Conservation (phyloP, 306 rosid species). For the Citrullus mucosospermus region DNA sequence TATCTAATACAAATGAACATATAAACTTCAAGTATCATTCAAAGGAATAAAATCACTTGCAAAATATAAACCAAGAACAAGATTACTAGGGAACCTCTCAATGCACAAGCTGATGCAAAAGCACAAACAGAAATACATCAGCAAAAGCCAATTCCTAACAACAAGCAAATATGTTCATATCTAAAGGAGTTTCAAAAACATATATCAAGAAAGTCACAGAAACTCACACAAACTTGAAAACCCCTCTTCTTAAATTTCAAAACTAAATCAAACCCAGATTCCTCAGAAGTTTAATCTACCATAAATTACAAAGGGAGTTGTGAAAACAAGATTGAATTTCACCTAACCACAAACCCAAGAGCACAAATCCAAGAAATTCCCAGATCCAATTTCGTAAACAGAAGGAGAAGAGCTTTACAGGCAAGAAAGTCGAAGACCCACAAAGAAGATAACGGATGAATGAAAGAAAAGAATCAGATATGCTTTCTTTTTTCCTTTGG, state of each 20-base stretch:
- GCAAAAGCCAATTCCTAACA: background rate
- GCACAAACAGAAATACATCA: background rate
- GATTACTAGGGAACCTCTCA: background rate
- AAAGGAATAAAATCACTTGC: background rate
- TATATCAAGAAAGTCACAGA: background rate
- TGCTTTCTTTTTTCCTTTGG: background rate
- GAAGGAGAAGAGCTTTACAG: background rate
- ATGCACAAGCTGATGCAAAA: background rate
- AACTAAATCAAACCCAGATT: constrained; percentile 1
- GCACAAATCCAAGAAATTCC: background rate
- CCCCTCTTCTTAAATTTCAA: background rate
- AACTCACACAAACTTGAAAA: background rate
- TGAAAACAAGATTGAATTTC: background rate
- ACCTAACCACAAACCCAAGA: background rate
- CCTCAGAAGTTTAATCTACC: background rate
- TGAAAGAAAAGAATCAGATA: background rate
- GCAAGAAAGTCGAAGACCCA: background rate
- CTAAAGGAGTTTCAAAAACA: background rate
- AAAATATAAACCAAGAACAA: background rate
- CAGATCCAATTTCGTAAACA: background rate
- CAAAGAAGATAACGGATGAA: background rate
- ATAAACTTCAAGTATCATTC: background rate
- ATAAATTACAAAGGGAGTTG: background rate
- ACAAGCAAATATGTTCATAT: background rate
- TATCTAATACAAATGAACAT: background rate